These are phyloP conservation scores for Candida oleophila DNA, from an alignment of 805 yeast genomes.

Conservation along the genomic window DNA sequence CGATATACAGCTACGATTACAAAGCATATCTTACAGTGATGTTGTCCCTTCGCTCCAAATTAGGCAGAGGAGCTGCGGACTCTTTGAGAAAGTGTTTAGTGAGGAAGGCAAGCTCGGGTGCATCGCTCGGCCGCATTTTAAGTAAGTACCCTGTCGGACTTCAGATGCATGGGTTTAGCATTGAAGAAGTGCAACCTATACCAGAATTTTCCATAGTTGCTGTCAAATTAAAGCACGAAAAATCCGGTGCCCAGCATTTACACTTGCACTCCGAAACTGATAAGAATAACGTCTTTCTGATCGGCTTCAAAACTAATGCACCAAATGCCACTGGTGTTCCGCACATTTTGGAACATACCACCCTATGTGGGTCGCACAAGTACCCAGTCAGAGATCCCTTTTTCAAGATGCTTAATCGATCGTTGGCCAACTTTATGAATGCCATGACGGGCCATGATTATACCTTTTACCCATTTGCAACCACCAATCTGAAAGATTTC, in stretches of 20 bases:
- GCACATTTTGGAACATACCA: slow-evolving; percentile 93
- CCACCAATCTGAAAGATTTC: slow-evolving; percentile 82
- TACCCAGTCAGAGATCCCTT: slow-evolving; percentile 97
- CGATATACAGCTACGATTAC: too few relatives aligned
- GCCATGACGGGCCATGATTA: slow-evolving; percentile 99
- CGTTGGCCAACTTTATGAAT: slow-evolving; percentile 95
- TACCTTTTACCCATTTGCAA: slow-evolving; percentile 94
- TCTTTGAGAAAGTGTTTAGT: background rate
- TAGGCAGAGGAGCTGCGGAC: background rate
- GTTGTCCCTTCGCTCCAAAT: background rate
- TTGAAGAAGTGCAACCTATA: slow-evolving; percentile 62
- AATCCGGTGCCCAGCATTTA: slow-evolving; percentile 76
- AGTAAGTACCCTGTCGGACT: slow-evolving; percentile 62
- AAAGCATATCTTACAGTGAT: background rate
- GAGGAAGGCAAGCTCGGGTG: background rate
- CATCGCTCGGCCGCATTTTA: slow-evolving; percentile 8
- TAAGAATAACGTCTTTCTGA: slow-evolving; percentile 80
- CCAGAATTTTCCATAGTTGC: slow-evolving; percentile 85
- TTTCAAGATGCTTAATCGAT: slow-evolving; percentile 93
- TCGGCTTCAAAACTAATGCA: slow-evolving; percentile 91
- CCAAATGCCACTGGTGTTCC: slow-evolving; percentile 96
- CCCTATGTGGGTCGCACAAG: slow-evolving; percentile 87
- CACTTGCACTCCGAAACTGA: slow-evolving; percentile 83
- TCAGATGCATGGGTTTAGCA: slow-evolving; percentile 62
- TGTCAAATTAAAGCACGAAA: slow-evolving; percentile 62